Percentiles rank a stretch among this genome's conserved stretches.
These are phyloP conservation scores for Lactarius trivialis DNA, from an alignment of 768 basidiomycete genomes.

Conservation along the genomic window DNA sequence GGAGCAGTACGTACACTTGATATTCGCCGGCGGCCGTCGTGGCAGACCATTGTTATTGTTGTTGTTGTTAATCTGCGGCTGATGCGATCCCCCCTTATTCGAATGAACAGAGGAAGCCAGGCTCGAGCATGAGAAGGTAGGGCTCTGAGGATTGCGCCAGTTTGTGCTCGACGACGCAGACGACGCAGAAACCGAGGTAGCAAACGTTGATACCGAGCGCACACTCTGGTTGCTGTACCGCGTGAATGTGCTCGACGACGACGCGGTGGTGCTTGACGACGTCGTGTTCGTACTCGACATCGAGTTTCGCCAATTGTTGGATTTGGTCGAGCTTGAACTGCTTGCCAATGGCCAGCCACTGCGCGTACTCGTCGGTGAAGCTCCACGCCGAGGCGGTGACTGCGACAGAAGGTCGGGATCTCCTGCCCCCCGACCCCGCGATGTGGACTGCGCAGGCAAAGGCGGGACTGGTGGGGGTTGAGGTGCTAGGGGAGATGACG, in stretches of 20 bases:
- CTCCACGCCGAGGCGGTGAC: slow-evolving; percentile 23
- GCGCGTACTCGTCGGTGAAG: slow-evolving; percentile 53
- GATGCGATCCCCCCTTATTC: slow-evolving; percentile 3
- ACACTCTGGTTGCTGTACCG: slow-evolving; percentile 65
- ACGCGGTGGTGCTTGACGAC: no score
- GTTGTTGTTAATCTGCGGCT: neutral
- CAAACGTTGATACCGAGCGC: slow-evolving; percentile 71
- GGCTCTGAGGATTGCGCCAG: slow-evolving; percentile 44
- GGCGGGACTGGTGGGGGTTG: neutral
- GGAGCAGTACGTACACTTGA: slow-evolving; percentile 61
- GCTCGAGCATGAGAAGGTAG: slow-evolving; percentile 3
- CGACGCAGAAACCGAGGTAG: slow-evolving; percentile 74
- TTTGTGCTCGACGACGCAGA: slow-evolving; percentile 53
- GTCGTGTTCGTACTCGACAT: slow-evolving; percentile 65
- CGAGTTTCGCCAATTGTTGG: slow-evolving; percentile 75
- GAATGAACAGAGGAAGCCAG: slow-evolving; percentile 10
- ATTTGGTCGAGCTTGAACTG: slow-evolving; percentile 55
- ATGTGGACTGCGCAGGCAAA: neutral
- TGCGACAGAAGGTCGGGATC: neutral
- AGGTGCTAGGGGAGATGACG: slow-evolving; percentile 30
- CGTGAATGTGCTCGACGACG: slow-evolving; percentile 67
- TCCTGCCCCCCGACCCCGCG: neutral
- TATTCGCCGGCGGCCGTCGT: slow-evolving; percentile 40
- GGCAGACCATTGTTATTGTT: slow-evolving; percentile 4
- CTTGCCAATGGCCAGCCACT: slow-evolving; percentile 48